Conservation (phyloP, 768 basidiomycete genomes). For the Kondoa malvinella region DNA sequence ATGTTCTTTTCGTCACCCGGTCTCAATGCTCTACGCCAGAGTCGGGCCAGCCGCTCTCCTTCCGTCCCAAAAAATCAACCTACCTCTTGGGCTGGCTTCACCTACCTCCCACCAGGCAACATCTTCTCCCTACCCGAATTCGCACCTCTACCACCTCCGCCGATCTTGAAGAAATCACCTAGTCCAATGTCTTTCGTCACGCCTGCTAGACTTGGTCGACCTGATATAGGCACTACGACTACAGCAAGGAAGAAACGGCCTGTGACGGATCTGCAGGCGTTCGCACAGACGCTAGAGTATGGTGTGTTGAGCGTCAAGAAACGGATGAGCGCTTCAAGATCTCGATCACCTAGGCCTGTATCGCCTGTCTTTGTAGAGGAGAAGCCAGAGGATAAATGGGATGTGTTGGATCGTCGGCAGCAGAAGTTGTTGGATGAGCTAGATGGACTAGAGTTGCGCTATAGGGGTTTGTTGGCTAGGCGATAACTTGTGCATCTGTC, state of each 20-base stretch:
- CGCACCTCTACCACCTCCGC: neutral
- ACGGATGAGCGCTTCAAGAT: neutral
- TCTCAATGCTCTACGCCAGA: slow-evolving; percentile 6
- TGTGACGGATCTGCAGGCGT: neutral
- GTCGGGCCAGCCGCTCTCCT: neutral
- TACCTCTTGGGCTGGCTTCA: slow-evolving; percentile 14
- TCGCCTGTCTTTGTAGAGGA: neutral
- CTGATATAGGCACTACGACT: neutral
- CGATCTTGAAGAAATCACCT: neutral
- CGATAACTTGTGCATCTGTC: neutral
- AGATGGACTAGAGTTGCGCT: slow-evolving; percentile 1
- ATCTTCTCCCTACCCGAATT: slow-evolving; percentile 2
- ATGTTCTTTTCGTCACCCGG: slow-evolving; percentile 20
- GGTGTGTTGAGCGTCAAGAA: neutral
- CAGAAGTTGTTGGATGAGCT: neutral
- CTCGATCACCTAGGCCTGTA: neutral
- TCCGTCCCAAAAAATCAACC: neutral
- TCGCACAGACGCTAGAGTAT: neutral
- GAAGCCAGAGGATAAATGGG: neutral
- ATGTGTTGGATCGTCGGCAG: neutral
- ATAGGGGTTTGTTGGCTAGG: neutral
- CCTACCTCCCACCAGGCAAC: slow-evolving; percentile 1
- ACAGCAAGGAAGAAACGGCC: slow-evolving; percentile 5
- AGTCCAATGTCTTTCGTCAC: neutral
- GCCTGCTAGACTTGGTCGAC: neutral